These are phyloP conservation scores for Strigomonas culicis DNA, from an alignment of 208 protist species.

Conservation along the genomic window DNA sequence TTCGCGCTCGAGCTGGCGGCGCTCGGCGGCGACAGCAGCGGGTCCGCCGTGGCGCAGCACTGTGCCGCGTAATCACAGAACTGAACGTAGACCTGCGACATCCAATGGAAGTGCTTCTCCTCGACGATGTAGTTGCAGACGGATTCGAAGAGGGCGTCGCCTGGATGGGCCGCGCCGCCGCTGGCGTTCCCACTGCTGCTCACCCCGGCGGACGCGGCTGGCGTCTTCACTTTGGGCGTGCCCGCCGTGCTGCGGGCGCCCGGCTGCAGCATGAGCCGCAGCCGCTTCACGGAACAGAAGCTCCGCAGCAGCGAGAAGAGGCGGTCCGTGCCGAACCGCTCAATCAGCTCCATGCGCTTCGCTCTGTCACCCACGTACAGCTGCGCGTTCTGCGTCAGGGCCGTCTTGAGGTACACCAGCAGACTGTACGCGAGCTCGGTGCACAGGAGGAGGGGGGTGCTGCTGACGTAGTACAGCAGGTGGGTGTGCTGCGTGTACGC, in stretches of 20 bases:
- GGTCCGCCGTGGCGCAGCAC: slow-evolving; percentile 12
- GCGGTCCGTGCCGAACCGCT: slow-evolving; percentile 31
- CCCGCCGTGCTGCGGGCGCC: not conserved
- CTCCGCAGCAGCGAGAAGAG: slow-evolving; percentile 52
- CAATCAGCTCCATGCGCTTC: slow-evolving; percentile 25
- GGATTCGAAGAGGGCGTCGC: slow-evolving; percentile 12
- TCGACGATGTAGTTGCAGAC: slow-evolving; percentile 27
- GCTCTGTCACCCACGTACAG: too few relatives aligned
- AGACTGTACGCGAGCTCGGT: slow-evolving; percentile 30
- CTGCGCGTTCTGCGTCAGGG: slow-evolving; percentile 20
- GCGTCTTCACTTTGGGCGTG: not conserved
- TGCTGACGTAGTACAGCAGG: slow-evolving; percentile 49
- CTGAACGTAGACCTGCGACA: slow-evolving; percentile 41
- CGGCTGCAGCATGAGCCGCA: slow-evolving; percentile 34
- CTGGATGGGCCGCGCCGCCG: slow-evolving; percentile 4
- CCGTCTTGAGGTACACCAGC: slow-evolving; percentile 38
- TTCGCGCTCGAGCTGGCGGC: too few relatives aligned
- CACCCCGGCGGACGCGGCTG: not conserved
- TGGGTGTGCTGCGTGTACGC: slow-evolving; percentile 41
- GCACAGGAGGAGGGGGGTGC: slow-evolving; percentile 27
- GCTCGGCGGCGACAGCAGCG: too few relatives aligned
- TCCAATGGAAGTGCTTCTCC: slow-evolving; percentile 35
- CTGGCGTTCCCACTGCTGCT: slow-evolving; percentile 12
- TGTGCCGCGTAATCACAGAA: slow-evolving; percentile 52
- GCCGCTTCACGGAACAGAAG: slow-evolving; percentile 45